phyloP scores from a whole-genome alignment of 2,329 filamentous ascomycete species.

The Colletotrichum scovillei region DNA sequence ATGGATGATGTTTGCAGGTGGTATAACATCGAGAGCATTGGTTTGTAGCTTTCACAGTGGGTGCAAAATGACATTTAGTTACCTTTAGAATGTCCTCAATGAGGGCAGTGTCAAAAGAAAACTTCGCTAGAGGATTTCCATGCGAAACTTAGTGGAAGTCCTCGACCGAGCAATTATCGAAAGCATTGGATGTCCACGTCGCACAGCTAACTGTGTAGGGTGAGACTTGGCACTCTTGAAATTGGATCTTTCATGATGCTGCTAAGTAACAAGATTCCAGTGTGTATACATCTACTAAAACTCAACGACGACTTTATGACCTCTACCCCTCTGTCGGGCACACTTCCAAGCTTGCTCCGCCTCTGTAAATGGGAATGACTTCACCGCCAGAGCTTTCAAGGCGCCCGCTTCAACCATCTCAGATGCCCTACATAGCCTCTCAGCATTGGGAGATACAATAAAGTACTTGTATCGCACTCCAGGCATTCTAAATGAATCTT shows the following conservation, averaged over 20 bases:
- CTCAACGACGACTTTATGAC: constrained; percentile 43
- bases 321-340: constrained; percentile 38
- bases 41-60: constrained; percentile 8
- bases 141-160: no score
- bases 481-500: constrained; percentile 36
- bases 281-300: constrained; percentile 26
- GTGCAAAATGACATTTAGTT: neutral
- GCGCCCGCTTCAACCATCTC: constrained; percentile 39
- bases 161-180: no score
- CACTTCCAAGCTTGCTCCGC: constrained; percentile 43
- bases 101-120: no score
- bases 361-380: constrained; percentile 38
- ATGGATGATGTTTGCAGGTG: constrained; percentile 29
- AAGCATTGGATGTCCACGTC: no score
- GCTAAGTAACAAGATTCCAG: no score
- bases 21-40: neutral
- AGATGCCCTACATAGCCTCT: constrained; percentile 36
- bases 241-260: no score
- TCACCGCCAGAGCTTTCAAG: constrained; percentile 38
- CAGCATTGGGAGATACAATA: constrained; percentile 40
- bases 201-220: no score
- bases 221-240: no score
- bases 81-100: no score
- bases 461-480: constrained; percentile 44
- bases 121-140: no score